These are phyloP conservation scores for Leccinum arenicola DNA, from an alignment of 768 basidiomycete species.

Conservation along the genomic window DNA sequence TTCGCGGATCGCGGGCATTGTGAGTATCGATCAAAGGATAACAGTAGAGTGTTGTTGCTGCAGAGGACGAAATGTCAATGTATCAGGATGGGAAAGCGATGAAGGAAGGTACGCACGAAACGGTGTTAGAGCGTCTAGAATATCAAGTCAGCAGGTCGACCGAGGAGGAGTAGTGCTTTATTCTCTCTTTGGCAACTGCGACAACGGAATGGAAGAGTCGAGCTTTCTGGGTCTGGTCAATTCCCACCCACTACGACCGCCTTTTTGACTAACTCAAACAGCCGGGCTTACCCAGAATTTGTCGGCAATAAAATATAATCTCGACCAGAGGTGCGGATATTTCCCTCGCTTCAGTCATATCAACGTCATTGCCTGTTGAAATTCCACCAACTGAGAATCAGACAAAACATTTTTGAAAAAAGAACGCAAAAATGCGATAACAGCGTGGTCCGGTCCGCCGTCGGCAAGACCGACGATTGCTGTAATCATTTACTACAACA, in stretches of 20 bases:
- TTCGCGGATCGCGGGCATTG: conserved; percentile 30
- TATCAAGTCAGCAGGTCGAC: conserved; percentile 16
- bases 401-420: not conserved
- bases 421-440: conserved; percentile 11
- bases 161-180: conserved; percentile 30
- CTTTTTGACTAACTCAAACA: not conserved
- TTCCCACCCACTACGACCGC: conserved; percentile 28
- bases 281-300: no score
- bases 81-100: conserved; percentile 8
- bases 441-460: conserved; percentile 12
- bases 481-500: conserved; percentile 11
- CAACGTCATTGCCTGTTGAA: not conserved
- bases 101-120: conserved; percentile 16
- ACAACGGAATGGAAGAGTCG: conserved; percentile 28
- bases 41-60: not conserved
- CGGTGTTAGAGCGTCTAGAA: conserved; percentile 30
- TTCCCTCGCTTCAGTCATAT: conserved; percentile 7
- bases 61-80: conserved; percentile 8
- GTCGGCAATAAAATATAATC: not conserved
- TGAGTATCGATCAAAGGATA: conserved; percentile 2
- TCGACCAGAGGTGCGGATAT: not conserved
- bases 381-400: not conserved
- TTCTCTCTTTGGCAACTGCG: conserved; percentile 36
- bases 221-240: conserved; percentile 23
- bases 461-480: conserved; percentile 18